Base-by-base conservation (phyloP, 1,284 basidiomycete genomes). In the Vanrija humicola region DNA sequence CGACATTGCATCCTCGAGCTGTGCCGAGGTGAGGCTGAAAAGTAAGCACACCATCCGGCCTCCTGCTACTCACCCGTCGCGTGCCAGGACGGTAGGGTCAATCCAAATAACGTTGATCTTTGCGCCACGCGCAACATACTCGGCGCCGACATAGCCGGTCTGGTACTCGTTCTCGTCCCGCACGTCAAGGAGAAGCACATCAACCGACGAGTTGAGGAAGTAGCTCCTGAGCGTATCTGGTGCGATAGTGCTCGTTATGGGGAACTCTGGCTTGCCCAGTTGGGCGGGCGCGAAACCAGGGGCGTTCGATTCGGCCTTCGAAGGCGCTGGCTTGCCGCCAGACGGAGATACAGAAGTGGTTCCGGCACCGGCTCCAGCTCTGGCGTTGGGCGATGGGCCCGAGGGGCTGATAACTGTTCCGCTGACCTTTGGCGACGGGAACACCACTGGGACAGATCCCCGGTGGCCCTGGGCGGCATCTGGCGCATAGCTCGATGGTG, bases 181-280 rank as follows among this genome's bases (percentile, higher is more conserved):
- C 8, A 95, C 83, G 72, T 98, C 94, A 23, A 97, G 79, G 15
- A 97, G 69, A 6, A 98, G 78, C 6, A 92, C 82, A 49, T 85
- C 85, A 61, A 85, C 78, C 18, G 83, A 78, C 2, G 66, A 71
- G 48, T 81, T 79, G 44, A 77, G 63, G 59, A 88, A 76, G 69
- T 86, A 90, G 1, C 79, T 76, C 48, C 81, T 77, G 29, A 95
- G 73, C 14, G 83, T 82, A 52, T 79, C 80, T 3, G 89, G 85
- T 45, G 78, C 79, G 25, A 87, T 81, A 3, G 82, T 79, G 61
- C 82, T 86, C 8, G 83, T 80, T 34, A 77, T 74, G 0, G 82
- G 82, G 40, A 84, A 79, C 46, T 81, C 79, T 34, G 80, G 73
- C 43, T 70, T 70, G 26, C 48, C 38, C 29, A 42, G 25, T 38